Evolutionary conservation across 2,329 filamentous ascomycete species (phyloP).

Genomic region (Lachnellula hyalina): DNA sequence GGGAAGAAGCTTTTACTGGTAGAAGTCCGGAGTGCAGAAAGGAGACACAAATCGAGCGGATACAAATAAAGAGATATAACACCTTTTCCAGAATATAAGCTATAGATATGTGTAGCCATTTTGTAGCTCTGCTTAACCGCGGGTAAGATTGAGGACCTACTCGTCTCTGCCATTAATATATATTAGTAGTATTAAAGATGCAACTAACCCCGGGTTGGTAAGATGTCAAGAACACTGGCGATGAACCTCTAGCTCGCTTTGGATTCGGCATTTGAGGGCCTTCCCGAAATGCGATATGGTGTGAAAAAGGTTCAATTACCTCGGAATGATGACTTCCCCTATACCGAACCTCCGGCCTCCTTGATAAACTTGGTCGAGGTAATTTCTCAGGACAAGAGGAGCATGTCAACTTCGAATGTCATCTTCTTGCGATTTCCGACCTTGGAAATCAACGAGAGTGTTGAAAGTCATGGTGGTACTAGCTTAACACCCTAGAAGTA

Average conservation of each 20-base stretch:
- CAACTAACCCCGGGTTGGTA: too few relatives aligned
- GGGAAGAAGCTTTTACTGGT: constrained; percentile 20
- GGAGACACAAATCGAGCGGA: background rate
- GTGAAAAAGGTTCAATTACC: background rate
- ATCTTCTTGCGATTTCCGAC: background rate
- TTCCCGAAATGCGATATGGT: too few relatives aligned
- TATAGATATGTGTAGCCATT: constrained; percentile 15
- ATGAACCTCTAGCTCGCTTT: too few relatives aligned
- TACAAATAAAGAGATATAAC: background rate
- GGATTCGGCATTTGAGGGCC: too few relatives aligned
- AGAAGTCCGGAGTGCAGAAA: constrained; percentile 24
- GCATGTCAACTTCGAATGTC: constrained; percentile 9
- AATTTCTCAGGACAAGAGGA: background rate
- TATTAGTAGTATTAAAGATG: too few relatives aligned
- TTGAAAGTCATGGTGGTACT: constrained; percentile 7
- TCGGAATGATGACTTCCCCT: constrained; percentile 1
- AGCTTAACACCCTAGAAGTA: constrained; percentile 6
- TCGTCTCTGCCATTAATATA: background rate
- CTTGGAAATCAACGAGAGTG: constrained; percentile 1
- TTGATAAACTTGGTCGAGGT: background rate
- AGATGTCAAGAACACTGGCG: too few relatives aligned
- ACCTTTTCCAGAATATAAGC: constrained; percentile 1
- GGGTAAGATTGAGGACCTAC: background rate
- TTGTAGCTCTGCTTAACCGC: constrained; percentile 15
- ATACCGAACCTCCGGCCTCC: constrained; percentile 4